Base-by-base conservation (phyloP, 768 basidiomycete species). In the Leccinum aurantiacum region DNA sequence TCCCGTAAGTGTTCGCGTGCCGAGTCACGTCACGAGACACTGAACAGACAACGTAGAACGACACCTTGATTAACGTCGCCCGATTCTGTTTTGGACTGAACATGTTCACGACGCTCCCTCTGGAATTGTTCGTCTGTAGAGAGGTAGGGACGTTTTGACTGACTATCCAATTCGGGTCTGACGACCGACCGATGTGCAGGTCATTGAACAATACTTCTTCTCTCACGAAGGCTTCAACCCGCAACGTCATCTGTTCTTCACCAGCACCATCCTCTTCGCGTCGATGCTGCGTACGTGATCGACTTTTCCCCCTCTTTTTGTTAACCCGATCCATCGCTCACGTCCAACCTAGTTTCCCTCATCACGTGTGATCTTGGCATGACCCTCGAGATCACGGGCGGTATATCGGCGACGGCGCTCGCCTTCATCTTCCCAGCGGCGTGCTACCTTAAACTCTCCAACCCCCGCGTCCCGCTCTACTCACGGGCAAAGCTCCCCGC, bases 361-460 rank as follows among this genome's bases (percentile, higher is more conserved):
- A 81, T 95, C 59, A 98, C 96, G 1, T 97, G 95, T 71, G 96
- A 99, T 73, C 83, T 99, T 14, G 97, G 97, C n/a, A 89, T 98
- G 49, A 97, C 96, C 77, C 87, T 99, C 41, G 97, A 99, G 77
- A 90, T 99, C 48, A 95, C 95, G 0, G 97, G 97, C n/a, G 96
- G 96, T n/a, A 83, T 92, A 11, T 92, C 92, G 14, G 92, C 92
- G 6, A 93, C 94, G 0, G 86, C 93, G 0, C 82, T 98, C 10
- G 96, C 96, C 4, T 98, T 88, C 77, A 94, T 98, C 63, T 94
- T 94, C 71, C 90, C 93, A 10, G 89, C 93, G 0, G 87, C 85
- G 3, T 96, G 93, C 72, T 94, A 91, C 77, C 76, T 92, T 67
- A 89, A 89, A 71, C 85, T 96, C 51, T 71, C 80, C 13, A 82